Conservation (phyloP, 78 protist genomes). For the Dictyostelium capitatum region DNA sequence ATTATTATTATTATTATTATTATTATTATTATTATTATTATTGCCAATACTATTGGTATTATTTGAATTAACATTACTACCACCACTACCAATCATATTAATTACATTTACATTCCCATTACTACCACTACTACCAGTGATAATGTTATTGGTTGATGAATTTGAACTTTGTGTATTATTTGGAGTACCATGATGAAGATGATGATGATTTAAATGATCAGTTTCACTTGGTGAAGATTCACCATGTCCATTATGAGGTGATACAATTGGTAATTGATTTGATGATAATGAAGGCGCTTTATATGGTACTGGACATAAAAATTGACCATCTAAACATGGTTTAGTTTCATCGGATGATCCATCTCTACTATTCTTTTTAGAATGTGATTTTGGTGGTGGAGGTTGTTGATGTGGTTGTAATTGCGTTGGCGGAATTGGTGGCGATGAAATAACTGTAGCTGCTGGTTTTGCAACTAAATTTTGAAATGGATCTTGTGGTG, state of each 20-base stretch:
- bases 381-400: neutral
- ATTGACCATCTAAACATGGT: conserved; percentile 36
- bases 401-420: neutral
- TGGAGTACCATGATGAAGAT: conserved; percentile 15
- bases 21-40: neutral
- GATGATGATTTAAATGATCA: neutral
- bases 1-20: neutral
- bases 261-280: conserved; percentile 11
- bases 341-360: neutral
- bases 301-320: conserved; percentile 52
- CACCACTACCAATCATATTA: conserved; percentile 2
- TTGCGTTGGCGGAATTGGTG: neutral
- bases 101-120: neutral
- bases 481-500: conserved; percentile 1
- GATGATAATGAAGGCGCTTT: conserved; percentile 71
- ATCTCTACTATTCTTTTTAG: neutral
- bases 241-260: neutral
- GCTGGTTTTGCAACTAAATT: neutral
- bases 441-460: neutral
- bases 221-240: neutral
- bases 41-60: neutral
- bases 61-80: neutral
- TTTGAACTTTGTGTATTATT: too few species aligned
- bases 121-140: neutral
- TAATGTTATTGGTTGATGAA: neutral